Percentiles rank a stretch among this genome's conserved stretches.
Evolutionary conservation across 208 protist genomes (phyloP).

Genomic region (Wallacemonas rigidus): DNA sequence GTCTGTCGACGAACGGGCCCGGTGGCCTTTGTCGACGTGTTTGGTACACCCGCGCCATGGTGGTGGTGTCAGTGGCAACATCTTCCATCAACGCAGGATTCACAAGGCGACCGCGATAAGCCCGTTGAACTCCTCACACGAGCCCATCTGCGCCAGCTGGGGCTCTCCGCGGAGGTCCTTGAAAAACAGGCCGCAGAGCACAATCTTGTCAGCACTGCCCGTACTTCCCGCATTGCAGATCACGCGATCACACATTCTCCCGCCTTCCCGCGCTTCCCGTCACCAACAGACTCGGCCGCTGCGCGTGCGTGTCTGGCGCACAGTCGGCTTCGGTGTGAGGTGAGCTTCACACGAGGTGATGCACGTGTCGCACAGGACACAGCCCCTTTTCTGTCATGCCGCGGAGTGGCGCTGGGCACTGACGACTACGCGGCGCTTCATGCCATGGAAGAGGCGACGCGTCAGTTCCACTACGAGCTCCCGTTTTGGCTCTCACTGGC

Average conservation of each 20-base stretch:
- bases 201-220: not conserved
- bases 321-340: conserved; percentile 13
- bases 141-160: conserved; percentile 4
- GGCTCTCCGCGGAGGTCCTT: not conserved
- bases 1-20: not conserved
- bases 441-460: conserved; percentile 14
- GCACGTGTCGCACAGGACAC: conserved; percentile 24
- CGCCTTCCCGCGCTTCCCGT: not conserved
- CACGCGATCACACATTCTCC: not conserved
- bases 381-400: conserved; percentile 40
- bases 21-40: not conserved
- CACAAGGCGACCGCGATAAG: not conserved
- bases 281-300: not conserved
- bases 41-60: conserved; percentile 8
- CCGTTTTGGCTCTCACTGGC: conserved; percentile 65
- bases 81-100: no score
- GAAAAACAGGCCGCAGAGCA: not conserved
- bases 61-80: not conserved
- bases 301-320: conserved; percentile 27
- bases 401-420: conserved; percentile 32
- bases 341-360: conserved; percentile 36
- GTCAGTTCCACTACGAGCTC: conserved; percentile 20
- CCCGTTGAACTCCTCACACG: not conserved
- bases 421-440: conserved; percentile 15
- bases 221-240: not conserved